A percentile compares a stretch with the other conserved stretches of the same genome.
Conservation (phyloP, 2,329 filamentous ascomycete species). For the Didymella lethalis region DNA sequence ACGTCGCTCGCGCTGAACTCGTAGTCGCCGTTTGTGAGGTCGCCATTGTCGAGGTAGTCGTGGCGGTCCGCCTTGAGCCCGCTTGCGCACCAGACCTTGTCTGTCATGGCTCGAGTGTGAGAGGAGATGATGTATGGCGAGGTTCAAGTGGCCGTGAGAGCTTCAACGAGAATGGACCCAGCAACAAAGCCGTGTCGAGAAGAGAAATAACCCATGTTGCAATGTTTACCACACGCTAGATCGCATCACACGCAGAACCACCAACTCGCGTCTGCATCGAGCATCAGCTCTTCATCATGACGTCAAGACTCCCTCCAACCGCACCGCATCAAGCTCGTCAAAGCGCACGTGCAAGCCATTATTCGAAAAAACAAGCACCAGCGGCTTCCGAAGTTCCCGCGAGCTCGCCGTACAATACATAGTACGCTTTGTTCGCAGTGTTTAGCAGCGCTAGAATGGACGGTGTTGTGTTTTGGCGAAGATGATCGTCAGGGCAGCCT, state of each 20-base stretch:
- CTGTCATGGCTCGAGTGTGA: not conserved
- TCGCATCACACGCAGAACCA: not conserved
- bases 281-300: constrained; percentile 6
- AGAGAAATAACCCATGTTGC: not conserved
- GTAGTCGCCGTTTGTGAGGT: constrained; percentile 14
- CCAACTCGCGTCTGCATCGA: not conserved
- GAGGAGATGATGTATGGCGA: too few relatives aligned
- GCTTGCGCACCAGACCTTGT: constrained; percentile 14
- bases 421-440: not conserved
- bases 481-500: constrained; percentile 17
- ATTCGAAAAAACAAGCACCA: not conserved
- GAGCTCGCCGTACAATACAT: not conserved
- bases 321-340: not conserved
- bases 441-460: not conserved
- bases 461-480: not conserved
- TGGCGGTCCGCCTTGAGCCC: constrained; percentile 5
- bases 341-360: not conserved
- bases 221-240: not conserved
- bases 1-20: constrained; percentile 6
- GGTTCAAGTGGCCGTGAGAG: not conserved
- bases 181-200: not conserved
- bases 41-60: constrained; percentile 4
- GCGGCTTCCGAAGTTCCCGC: not conserved
- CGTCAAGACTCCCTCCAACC: constrained; percentile 14
- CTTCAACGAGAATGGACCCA: not conserved